Base-by-base conservation (phyloP, 1,284 basidiomycete species). In the Rhodotorula sp. region DNA sequence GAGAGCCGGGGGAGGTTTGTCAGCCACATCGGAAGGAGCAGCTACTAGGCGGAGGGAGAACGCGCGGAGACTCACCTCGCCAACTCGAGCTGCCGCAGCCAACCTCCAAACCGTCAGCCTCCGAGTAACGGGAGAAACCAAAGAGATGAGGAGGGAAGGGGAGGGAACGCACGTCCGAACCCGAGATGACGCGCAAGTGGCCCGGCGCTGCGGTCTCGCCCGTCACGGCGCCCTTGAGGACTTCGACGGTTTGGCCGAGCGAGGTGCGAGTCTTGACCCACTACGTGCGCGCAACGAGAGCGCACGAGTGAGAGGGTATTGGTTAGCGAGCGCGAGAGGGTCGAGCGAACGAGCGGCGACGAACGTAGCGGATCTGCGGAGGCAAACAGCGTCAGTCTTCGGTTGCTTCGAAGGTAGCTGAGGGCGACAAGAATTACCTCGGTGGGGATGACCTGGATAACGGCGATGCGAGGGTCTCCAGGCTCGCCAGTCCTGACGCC, bases 401-500 rank as follows among this genome's bases (percentile, higher is more conserved):
- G 6, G 10, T 17, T 34, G 7, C 36, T 39, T 39, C 13, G 32
- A 44, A 54, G 1, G 36, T 53, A 34, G 1, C 32, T 27, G 5
- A 52, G 49, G 32, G 8, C 30, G 53, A 2, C 44, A 66, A 56
- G 36, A 61, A 78, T 66, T 53, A 83, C 82, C 76, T 92, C 90
- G 32, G 88, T 84, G 0, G 93, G 91, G 61, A 89, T 80, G 55
- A 96, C 87, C 79, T 93, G 87, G 75, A 96, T 89, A 51, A 92
- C 79, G 2, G 87, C 85, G 6, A 96, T 86, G 36, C 94, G 86
- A 0, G 92, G 91, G 74, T 96, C 94, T 67, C 85, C 83, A 64
- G 85, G 84, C 77, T 90, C 86, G 46, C 93, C 93, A 72, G 88
- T 90, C 80, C 93, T 91, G 24, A 89, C 82, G n/a, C 90, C 91